These are phyloP conservation scores for Pichia sp. DNA, from an alignment of 1,139 yeast genomes.

Conservation along the genomic window DNA sequence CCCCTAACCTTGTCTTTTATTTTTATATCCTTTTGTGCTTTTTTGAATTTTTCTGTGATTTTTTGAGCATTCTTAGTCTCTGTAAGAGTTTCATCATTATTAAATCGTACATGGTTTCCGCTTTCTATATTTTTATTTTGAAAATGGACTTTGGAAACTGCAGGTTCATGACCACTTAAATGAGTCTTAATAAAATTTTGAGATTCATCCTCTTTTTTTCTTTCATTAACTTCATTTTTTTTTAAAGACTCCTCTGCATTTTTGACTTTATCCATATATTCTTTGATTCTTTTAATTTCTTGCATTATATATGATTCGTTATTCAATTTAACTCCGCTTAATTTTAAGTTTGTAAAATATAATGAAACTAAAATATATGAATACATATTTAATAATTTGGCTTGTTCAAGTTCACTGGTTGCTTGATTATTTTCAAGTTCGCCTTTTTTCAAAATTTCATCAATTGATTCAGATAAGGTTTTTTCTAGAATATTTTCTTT, in stretches of 20 bases:
- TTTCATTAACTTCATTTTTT: slow-evolving; percentile 19
- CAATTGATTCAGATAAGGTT: slow-evolving; percentile 12
- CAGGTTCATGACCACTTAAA: slow-evolving; percentile 42
- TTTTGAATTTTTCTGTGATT: neutral
- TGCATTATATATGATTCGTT: slow-evolving; percentile 56
- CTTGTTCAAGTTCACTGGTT: slow-evolving; percentile 18
- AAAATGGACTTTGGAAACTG: slow-evolving; percentile 53
- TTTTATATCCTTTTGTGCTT: neutral
- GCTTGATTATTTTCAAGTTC: slow-evolving; percentile 6
- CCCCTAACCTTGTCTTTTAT: too few relatives aligned
- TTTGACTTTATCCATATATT: slow-evolving; percentile 59
- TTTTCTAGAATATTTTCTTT: slow-evolving; percentile 8
- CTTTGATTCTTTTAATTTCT: slow-evolving; percentile 65
- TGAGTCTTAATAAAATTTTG: slow-evolving; percentile 41
- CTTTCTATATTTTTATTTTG: slow-evolving; percentile 33
- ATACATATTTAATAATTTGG: slow-evolving; percentile 27
- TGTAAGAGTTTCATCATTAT: neutral
- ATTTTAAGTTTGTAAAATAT: slow-evolving; percentile 52
- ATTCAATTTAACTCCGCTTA: slow-evolving; percentile 49
- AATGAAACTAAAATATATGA: slow-evolving; percentile 42
- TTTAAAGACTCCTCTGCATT: slow-evolving; percentile 32
- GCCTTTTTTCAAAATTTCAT: slow-evolving; percentile 10
- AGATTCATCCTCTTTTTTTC: slow-evolving; percentile 26
- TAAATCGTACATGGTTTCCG: slow-evolving; percentile 7
- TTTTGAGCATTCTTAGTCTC: neutral